Conservation (phyloP, 176 grass and related monocot species). For the Aegilops longissima region DNA sequence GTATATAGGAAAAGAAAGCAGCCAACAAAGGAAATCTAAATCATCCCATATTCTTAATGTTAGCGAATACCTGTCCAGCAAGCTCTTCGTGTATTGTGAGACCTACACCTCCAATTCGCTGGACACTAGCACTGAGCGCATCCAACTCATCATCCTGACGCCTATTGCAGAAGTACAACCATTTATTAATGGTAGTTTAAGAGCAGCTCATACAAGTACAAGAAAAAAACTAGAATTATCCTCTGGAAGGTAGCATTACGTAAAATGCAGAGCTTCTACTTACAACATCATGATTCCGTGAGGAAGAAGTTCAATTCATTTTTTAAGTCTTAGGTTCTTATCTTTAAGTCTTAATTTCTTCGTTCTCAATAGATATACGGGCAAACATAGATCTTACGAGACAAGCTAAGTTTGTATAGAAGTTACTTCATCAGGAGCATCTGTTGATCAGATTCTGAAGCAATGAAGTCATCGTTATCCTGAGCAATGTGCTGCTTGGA, state of each 20-base stretch:
- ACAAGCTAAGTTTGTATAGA: neutral
- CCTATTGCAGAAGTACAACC: conserved; percentile 30
- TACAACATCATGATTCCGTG: neutral
- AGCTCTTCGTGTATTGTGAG: conserved; percentile 96
- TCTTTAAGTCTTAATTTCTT: neutral
- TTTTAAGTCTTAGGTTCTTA: neutral
- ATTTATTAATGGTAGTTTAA: neutral
- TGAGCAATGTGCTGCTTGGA: conserved; percentile 49
- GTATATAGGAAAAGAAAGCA: neutral
- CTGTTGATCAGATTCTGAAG: conserved; percentile 97
- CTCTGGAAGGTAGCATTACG: neutral
- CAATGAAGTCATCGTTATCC: conserved; percentile 83
- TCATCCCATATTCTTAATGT: neutral
- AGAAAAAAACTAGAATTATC: neutral
- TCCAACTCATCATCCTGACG: conserved; percentile 93
- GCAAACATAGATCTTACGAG: neutral
- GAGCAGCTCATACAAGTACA: neutral
- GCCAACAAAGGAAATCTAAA: neutral
- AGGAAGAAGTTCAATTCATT: neutral
- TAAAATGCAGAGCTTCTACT: neutral
- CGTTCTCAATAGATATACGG: neutral
- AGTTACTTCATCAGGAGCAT: conserved; percentile 87
- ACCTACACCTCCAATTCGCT: conserved; percentile 86
- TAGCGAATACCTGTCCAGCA: conserved; percentile 59
- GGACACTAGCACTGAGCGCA: conserved; percentile 80